Evolutionary conservation across 2,329 filamentous ascomycete genomes (phyloP), one percentile per base, ranked within the genome.

Genomic region (Ophiocordyceps camponoti-leonardi): DNA sequence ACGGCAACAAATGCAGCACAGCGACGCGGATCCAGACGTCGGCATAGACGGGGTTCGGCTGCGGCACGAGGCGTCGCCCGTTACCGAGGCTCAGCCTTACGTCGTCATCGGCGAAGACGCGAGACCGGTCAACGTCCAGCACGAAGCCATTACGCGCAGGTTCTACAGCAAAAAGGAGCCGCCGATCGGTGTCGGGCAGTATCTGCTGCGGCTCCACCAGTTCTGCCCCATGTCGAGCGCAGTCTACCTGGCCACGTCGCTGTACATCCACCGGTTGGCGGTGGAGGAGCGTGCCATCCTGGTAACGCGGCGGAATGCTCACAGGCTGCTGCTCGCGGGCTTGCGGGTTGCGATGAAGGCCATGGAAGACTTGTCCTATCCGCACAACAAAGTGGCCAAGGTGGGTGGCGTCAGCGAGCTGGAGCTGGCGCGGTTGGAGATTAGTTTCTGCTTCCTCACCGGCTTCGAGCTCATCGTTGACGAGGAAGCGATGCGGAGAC

Each of bases 201-300:
- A 96, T 58, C 74, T 96, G 22, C 70, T 80, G 55, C 83, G 90
- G 16, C 76, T 96, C 48, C 88, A 96, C 64, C 78, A 78, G 47
- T 95, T 83, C 66, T 96, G 90, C 57, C 88, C 92, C 4, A 87
- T 94, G 76, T 93, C 85, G 50, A 87, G 88, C 0, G 90, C 82
- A 22, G 90, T 96, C 11, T 95, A 94, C 64, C 78, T 98, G 23
- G 86, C 90, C 1, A 82, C 88, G 5, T 87, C 84, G 42, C 71
- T 83, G 10, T 96, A 94, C 65, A 90, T 95, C 52, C 81, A 90
- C 58, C 79, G 82, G 22, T 71, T 96, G 40, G 83, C 82, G 0
- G 78, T 90, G 13, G 72, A 81, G 41, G 85, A 93, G 58, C 77
- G 77, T 52, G 75, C 82, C 22, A 81, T 96, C 20, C 79, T 81